Evolutionary conservation across 108 stramenopile genomes (phyloP).

Genomic region (Cyclotella baltica): DNA sequence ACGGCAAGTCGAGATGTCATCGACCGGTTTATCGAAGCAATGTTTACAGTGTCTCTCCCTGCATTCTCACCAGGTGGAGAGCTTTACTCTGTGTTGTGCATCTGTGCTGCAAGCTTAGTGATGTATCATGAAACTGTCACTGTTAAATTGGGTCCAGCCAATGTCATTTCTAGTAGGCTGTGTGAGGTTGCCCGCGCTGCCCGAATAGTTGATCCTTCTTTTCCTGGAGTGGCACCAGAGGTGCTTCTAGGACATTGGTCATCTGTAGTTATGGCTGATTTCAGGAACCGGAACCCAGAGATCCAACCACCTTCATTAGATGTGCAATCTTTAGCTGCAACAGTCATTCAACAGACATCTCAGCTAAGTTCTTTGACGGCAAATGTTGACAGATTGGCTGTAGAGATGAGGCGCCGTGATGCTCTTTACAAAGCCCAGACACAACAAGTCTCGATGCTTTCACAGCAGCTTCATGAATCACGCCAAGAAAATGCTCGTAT

Average conservation of each 20-base stretch:
- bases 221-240: background rate
- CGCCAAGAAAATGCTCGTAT: background rate
- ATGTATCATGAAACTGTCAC: background rate
- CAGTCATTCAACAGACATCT: background rate
- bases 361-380: background rate
- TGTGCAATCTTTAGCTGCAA: too few species aligned
- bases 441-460: too few species aligned
- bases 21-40: background rate
- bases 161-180: background rate
- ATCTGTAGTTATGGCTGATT: background rate
- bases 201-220: background rate
- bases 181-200: background rate
- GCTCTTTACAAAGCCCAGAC: too few species aligned
- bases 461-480: background rate
- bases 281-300: background rate
- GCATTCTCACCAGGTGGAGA: background rate
- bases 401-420: background rate
- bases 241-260: background rate
- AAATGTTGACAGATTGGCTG: background rate
- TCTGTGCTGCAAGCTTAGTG: background rate
- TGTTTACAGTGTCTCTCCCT: background rate
- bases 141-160: background rate
- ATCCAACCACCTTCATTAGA: too few species aligned
- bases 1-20: background rate
- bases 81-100: background rate